Percentiles rank a stretch among this genome's conserved stretches.
phyloP scores from a whole-genome alignment of 306 rosid species.

The Cicer yamashitae region DNA sequence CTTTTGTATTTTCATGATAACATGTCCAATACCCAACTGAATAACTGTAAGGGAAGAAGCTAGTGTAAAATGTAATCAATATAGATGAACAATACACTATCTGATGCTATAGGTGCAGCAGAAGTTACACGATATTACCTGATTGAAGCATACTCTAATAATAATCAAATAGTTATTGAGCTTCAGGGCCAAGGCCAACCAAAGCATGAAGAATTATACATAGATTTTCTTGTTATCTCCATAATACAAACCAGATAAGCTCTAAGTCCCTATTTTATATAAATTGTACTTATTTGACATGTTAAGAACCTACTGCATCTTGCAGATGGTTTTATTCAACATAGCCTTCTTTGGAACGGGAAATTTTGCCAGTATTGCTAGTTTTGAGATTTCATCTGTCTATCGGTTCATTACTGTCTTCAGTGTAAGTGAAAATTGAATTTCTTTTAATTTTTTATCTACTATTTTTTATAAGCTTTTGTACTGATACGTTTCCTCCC shows the following conservation, averaged over 20 bases:
- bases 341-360: conserved; percentile 95
- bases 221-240: conserved; percentile 27
- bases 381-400: conserved; percentile 94
- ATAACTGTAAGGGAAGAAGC: neutral
- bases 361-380: conserved; percentile 90
- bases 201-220: conserved; percentile 38
- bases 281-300: conserved; percentile 38
- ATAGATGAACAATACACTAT: neutral
- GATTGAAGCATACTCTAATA: conserved; percentile 1
- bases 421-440: conserved; percentile 68
- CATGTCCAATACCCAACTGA: conserved; percentile 1
- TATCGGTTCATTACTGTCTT: conserved; percentile 88
- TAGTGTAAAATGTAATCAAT: neutral
- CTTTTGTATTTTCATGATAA: neutral
- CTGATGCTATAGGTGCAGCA: neutral
- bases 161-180: conserved; percentile 12
- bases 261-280: conserved; percentile 11
- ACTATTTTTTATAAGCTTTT: conserved; percentile 35
- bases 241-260: conserved; percentile 1
- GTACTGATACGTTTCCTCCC: conserved; percentile 39
- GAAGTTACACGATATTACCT: neutral
- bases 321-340: conserved; percentile 82
- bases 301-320: conserved; percentile 30
- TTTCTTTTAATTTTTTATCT: conserved; percentile 21
- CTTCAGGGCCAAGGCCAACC: conserved; percentile 27